These are phyloP conservation scores for Orychophragmus violaceus DNA, from an alignment of 345 rosid genomes.

Conservation along the genomic window DNA sequence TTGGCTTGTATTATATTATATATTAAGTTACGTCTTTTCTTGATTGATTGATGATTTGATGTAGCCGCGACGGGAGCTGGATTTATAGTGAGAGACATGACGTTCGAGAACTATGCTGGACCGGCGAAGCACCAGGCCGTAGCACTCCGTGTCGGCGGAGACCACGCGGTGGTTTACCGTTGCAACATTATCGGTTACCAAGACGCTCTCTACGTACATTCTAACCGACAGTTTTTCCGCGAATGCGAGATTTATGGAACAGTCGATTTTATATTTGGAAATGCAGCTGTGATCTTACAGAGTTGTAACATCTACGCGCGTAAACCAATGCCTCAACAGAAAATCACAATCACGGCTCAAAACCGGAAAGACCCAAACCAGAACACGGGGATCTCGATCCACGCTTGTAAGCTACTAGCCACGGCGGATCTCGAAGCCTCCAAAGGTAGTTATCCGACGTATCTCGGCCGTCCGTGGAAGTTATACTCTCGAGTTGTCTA, in stretches of 20 bases:
- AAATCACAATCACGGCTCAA: constrained; percentile 92
- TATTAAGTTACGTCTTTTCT: too few relatives aligned
- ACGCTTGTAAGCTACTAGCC: constrained; percentile 64
- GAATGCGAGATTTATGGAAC: constrained; percentile 91
- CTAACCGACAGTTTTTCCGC: constrained; percentile 88
- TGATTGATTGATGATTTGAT: too few relatives aligned
- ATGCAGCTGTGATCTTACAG: constrained; percentile 89
- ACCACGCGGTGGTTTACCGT: constrained; percentile 82
- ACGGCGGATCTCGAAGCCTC: constrained; percentile 42
- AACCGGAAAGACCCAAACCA: constrained; percentile 95
- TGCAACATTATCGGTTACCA: constrained; percentile 84
- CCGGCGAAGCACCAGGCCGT: constrained; percentile 93
- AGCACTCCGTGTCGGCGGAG: constrained; percentile 90
- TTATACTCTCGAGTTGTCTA: constrained; percentile 63
- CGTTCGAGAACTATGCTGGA: constrained; percentile 92
- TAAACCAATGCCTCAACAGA: constrained; percentile 69
- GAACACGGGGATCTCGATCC: constrained; percentile 92
- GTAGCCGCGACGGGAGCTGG: constrained; percentile 94
- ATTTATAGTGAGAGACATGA: constrained; percentile 82
- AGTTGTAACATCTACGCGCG: constrained; percentile 80
- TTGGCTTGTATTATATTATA: too few relatives aligned
- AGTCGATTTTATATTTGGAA: constrained; percentile 90
- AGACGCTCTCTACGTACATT: constrained; percentile 93
- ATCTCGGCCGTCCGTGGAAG: constrained; percentile 96
- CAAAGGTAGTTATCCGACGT: constrained; percentile 53